phyloP scores from a whole-genome alignment of 805 yeast species.

The Komagataella pastoris region DNA sequence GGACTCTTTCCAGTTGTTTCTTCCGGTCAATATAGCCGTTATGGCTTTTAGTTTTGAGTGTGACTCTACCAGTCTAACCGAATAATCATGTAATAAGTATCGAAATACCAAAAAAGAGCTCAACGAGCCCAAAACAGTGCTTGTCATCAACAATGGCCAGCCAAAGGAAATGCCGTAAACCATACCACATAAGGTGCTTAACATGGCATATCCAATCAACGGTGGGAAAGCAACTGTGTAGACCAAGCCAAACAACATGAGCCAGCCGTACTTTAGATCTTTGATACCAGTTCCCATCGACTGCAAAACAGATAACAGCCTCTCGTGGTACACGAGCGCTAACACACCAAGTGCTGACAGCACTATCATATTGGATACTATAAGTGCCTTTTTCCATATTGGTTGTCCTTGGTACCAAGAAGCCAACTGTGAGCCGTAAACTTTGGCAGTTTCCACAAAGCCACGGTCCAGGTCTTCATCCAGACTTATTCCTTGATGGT shows the following conservation, averaged over 20 bases:
- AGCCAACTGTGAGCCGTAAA: neutral
- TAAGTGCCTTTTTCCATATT: neutral
- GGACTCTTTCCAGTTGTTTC: constrained; percentile 29
- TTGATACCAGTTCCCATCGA: neutral
- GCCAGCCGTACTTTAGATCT: constrained; percentile 16
- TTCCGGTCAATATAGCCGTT: constrained; percentile 56
- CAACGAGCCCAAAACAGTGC: constrained; percentile 63
- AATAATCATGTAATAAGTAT: constrained; percentile 39
- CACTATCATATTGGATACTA: neutral
- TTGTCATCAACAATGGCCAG: constrained; percentile 61
- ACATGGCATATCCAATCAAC: constrained; percentile 63
- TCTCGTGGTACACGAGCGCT: neutral
- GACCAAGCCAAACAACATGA: constrained; percentile 36
- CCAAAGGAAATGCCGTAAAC: constrained; percentile 67
- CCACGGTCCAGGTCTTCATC: neutral
- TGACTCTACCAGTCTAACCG: constrained; percentile 42
- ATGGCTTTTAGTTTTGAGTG: constrained; percentile 64
- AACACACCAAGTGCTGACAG: neutral
- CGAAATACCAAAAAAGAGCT: constrained; percentile 61
- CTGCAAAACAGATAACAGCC: neutral
- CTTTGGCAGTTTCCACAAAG: neutral
- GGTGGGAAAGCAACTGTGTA: constrained; percentile 83
- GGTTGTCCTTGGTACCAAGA: neutral
- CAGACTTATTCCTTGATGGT: neutral
- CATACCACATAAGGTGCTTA: constrained; percentile 62